phyloP scores from a whole-genome alignment of 768 basidiomycete species.

The Amanita brunnescens region DNA sequence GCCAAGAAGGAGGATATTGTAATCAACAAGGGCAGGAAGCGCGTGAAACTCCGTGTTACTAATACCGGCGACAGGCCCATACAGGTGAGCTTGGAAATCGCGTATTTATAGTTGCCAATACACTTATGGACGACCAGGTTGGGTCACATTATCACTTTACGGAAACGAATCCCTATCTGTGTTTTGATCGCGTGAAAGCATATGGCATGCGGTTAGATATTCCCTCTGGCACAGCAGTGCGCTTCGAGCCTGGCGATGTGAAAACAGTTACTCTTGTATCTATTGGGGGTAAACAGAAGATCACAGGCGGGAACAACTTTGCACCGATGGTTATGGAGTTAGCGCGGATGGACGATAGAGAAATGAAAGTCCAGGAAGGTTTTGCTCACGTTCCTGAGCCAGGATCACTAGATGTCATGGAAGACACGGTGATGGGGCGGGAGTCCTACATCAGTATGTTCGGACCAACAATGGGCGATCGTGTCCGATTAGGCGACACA shows the following conservation, averaged over 20 bases:
- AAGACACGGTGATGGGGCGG: conserved; percentile 50
- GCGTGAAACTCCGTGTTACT: conserved; percentile 65
- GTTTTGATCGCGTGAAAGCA: conserved; percentile 75
- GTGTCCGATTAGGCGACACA: conserved; percentile 84
- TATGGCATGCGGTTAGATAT: conserved; percentile 89
- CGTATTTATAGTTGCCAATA: conserved; percentile 6
- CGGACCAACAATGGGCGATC: conserved; percentile 90
- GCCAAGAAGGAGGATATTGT: conserved; percentile 54
- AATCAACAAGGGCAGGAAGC: conserved; percentile 68
- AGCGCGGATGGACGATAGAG: conserved; percentile 37
- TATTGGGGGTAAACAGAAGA: conserved; percentile 61
- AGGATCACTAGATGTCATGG: conserved; percentile 39
- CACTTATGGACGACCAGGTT: conserved; percentile 36
- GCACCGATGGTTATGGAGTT: conserved; percentile 46
- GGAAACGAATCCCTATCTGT: conserved; percentile 75
- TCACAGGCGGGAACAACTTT: conserved; percentile 78
- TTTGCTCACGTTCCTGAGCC: conserved; percentile 70
- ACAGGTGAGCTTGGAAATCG: conserved; percentile 44
- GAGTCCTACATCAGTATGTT: conserved; percentile 88
- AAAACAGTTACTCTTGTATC: conserved; percentile 79
- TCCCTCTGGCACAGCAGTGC: conserved; percentile 87
- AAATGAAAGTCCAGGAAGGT: conserved; percentile 41
- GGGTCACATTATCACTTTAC: conserved; percentile 95
- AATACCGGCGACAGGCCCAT: conserved; percentile 93
- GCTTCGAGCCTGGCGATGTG: conserved; percentile 90